phyloP scores from a whole-genome alignment of 495 filamentous ascomycete genomes.

The Niebla homalea region DNA sequence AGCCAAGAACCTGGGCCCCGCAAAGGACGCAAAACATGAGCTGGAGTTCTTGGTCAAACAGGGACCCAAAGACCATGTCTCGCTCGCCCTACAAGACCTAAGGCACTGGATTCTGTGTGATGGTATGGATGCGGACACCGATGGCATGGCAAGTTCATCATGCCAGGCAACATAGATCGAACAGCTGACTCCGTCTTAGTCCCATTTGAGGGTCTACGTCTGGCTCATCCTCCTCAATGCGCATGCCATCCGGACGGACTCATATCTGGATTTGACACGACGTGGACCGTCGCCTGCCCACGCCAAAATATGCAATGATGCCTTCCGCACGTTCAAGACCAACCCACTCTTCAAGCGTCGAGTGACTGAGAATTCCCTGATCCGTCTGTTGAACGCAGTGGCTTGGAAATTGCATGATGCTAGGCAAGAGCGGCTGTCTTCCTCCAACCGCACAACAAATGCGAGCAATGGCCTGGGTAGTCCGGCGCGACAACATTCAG shows the following conservation, averaged over 20 bases:
- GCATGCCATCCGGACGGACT: conserved; percentile 66
- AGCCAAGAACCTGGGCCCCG: conserved; percentile 40
- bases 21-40: conserved; percentile 45
- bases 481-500: conserved; percentile 20
- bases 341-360: conserved; percentile 91
- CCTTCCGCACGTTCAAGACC: conserved; percentile 88
- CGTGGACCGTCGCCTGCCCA: conserved; percentile 89
- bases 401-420: conserved; percentile 87
- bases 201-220: conserved; percentile 83
- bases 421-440: conserved; percentile 33
- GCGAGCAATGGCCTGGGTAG: conserved; percentile 14
- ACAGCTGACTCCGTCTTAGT: conserved; percentile 36
- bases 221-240: conserved; percentile 88
- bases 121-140: conserved; percentile 66
- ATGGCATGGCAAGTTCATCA: conserved; percentile 63
- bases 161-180: neutral
- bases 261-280: conserved; percentile 80
- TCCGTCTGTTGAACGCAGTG: conserved; percentile 89
- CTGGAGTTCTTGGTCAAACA: conserved; percentile 55
- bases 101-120: conserved; percentile 65
- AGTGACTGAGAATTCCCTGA: conserved; percentile 88
- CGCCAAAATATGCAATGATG: conserved; percentile 95
- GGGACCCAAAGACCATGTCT: conserved; percentile 54
- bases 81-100: conserved; percentile 55
- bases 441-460: conserved; percentile 15